Percentiles rank a stretch among this genome's conserved stretches.
Conservation (phyloP, 495 filamentous ascomycete species). For the Neurospora cerealis region DNA sequence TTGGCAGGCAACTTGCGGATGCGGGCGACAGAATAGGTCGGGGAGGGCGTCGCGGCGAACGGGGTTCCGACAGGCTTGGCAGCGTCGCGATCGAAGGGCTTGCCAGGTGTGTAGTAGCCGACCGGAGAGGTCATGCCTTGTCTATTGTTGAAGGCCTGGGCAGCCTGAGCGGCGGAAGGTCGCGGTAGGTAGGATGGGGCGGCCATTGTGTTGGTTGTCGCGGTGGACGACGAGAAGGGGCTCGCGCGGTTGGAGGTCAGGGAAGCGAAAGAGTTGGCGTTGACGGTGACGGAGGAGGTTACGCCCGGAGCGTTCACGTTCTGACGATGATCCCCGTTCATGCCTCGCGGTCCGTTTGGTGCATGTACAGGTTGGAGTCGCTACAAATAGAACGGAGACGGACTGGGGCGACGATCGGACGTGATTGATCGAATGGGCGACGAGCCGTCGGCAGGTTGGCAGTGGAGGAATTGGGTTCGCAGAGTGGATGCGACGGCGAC, state of each 20-base stretch:
- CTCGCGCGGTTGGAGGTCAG: constrained; percentile 29
- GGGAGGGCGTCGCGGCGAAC: constrained; percentile 33
- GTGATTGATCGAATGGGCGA: constrained; percentile 22
- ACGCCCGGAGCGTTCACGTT: constrained; percentile 19
- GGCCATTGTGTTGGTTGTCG: constrained; percentile 31
- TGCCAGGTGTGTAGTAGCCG: constrained; percentile 28
- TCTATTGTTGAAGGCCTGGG: constrained; percentile 22
- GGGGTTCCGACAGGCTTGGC: constrained; percentile 42
- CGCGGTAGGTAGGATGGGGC: constrained; percentile 24
- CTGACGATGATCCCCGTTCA: constrained; percentile 28
- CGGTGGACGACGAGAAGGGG: constrained; percentile 21
- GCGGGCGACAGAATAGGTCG: constrained; percentile 30
- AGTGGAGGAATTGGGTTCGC: constrained; percentile 9
- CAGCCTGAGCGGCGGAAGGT: constrained; percentile 1
- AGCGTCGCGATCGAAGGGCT: constrained; percentile 34
- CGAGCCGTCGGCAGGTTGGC: neutral
- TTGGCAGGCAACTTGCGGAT: constrained; percentile 71
- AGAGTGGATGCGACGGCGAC: constrained; percentile 15
- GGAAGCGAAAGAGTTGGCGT: constrained; percentile 16
- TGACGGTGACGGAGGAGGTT: constrained; percentile 22
- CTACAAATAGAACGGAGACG: constrained; percentile 5
- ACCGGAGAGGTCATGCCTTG: constrained; percentile 17
- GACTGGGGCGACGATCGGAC: constrained; percentile 29
- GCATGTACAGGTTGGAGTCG: constrained; percentile 5
- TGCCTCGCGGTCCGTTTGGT: constrained; percentile 31